These are phyloP conservation scores for Cystoisospora suis DNA, from an alignment of 169 alveolate genomes.

Conservation along the genomic window DNA sequence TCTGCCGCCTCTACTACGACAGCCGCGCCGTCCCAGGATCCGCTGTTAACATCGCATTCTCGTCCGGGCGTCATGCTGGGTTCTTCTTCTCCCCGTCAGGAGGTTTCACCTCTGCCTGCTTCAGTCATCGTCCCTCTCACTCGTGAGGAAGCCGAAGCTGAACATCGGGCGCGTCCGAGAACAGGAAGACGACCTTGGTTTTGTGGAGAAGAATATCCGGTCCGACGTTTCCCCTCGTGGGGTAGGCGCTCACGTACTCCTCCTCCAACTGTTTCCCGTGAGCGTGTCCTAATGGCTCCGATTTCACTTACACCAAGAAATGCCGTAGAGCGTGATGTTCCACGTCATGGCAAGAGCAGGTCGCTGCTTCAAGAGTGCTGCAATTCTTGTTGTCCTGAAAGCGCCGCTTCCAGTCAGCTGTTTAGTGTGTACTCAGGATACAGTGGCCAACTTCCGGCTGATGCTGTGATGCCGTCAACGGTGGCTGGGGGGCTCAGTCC, in stretches of 20 bases:
- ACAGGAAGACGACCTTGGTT: neutral
- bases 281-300: no score
- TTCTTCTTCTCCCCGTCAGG: neutral
- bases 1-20: neutral
- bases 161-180: neutral
- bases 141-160: neutral
- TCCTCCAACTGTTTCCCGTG: no score
- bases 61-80: neutral
- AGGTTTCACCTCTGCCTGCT: neutral
- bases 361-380: neutral
- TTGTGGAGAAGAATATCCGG: neutral
- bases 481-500: no score
- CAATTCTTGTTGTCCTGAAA: neutral
- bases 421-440: no score
- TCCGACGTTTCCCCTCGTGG: neutral
- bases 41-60: neutral
- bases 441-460: no score
- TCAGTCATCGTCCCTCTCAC: slow-evolving; percentile 11
- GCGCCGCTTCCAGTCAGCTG: no score
- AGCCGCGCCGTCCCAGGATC: neutral
- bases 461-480: no score
- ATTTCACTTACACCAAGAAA: no score
- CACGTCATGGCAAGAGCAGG: neutral
- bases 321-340: neutral
- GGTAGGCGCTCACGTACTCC: neutral